Percentiles rank a stretch among this genome's conserved stretches.
These are phyloP conservation scores for Ilex aquifolium DNA, from an alignment of 257 asterid genomes.

Conservation along the genomic window DNA sequence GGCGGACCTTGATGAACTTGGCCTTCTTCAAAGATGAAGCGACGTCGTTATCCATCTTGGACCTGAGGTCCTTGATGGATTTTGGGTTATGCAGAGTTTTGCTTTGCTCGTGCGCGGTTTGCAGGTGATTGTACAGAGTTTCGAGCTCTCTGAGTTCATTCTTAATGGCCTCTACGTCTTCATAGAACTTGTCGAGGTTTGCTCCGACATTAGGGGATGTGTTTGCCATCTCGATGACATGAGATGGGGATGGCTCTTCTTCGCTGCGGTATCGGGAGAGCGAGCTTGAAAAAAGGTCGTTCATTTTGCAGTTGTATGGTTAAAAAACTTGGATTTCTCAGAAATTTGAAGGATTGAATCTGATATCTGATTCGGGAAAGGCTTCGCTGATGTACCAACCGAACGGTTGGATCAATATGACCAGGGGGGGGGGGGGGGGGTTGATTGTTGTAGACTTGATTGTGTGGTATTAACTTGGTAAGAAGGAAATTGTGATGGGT, in stretches of 20 bases:
- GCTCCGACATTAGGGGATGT: not conserved
- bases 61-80: not conserved
- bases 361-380: too few relatives aligned
- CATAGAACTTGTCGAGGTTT: not conserved
- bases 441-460: too few relatives aligned
- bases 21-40: not conserved
- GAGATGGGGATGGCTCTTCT: conserved; percentile 11
- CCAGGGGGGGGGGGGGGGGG: too few relatives aligned
- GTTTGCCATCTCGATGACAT: conserved; percentile 10
- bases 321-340: too few relatives aligned
- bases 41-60: not conserved
- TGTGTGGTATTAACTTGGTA: too few relatives aligned
- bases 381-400: too few relatives aligned
- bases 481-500: too few relatives aligned
- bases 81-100: not conserved
- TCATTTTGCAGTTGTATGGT: conserved; percentile 4
- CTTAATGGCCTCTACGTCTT: not conserved
- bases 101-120: not conserved
- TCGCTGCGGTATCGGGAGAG: conserved; percentile 9
- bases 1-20: not conserved
- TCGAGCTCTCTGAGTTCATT: not conserved
- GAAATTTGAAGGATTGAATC: too few relatives aligned
- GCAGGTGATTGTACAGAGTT: not conserved
- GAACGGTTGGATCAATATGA: too few relatives aligned
- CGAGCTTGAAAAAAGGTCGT: conserved; percentile 17